Evolutionary conservation across 2,329 filamentous ascomycete genomes (phyloP).

Genomic region (Penicillium sp.): DNA sequence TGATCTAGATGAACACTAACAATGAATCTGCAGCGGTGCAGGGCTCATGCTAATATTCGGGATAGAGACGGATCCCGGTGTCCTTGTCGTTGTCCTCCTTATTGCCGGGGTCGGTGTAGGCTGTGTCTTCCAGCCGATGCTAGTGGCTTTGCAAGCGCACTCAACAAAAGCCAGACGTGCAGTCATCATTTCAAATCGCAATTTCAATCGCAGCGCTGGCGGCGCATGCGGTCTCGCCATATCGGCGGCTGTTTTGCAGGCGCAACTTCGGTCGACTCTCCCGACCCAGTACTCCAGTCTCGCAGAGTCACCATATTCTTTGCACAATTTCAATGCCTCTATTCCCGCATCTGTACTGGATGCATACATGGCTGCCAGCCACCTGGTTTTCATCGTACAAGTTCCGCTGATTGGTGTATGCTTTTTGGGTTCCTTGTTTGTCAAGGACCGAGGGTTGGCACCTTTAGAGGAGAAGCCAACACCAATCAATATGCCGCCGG

Average conservation of each 20-base stretch:
- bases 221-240: slow-evolving; percentile 57
- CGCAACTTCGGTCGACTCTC: slow-evolving; percentile 29
- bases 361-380: slow-evolving; percentile 53
- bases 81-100: not conserved
- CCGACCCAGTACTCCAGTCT: not conserved
- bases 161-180: slow-evolving; percentile 55
- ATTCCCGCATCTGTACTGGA: slow-evolving; percentile 42
- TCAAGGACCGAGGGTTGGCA: slow-evolving; percentile 49
- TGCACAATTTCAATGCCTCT: not conserved
- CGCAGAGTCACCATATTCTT: not conserved
- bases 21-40: not conserved
- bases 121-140: slow-evolving; percentile 48
- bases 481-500: not conserved
- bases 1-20: not conserved
- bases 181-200: slow-evolving; percentile 59
- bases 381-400: slow-evolving; percentile 55
- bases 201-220: slow-evolving; percentile 59
- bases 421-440: slow-evolving; percentile 49
- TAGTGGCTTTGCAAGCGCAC: slow-evolving; percentile 58
- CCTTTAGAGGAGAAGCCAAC: not conserved
- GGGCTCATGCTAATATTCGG: not conserved
- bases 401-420: slow-evolving; percentile 52
- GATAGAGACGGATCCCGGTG: not conserved
- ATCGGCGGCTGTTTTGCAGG: slow-evolving; percentile 50
- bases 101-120: slow-evolving; percentile 55